phyloP scores from a whole-genome alignment of 2,329 filamentous ascomycete genomes.

The Fusarium newnesense region DNA sequence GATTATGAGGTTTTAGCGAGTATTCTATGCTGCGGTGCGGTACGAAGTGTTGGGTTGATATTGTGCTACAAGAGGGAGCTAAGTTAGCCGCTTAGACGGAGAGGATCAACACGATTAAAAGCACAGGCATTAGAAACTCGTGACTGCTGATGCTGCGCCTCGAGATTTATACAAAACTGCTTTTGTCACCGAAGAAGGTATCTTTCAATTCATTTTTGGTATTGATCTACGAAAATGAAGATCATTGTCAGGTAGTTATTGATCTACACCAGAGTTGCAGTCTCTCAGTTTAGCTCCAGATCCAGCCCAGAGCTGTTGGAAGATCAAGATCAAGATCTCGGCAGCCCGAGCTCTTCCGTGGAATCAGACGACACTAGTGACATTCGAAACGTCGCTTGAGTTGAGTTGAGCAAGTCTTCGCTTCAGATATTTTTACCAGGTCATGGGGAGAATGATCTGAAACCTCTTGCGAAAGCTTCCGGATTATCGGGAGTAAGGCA shows the following conservation, averaged over 20 bases:
- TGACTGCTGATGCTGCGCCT: not conserved
- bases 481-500: not conserved
- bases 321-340: constrained; percentile 23
- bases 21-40: not conserved
- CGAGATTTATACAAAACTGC: not conserved
- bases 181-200: not conserved
- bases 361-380: constrained; percentile 19
- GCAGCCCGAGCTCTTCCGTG: constrained; percentile 6
- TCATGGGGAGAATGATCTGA: not conserved
- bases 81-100: not conserved
- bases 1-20: not conserved
- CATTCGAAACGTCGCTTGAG: constrained; percentile 10
- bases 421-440: not conserved
- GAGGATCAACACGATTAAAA: not conserved
- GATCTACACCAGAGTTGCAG: constrained; percentile 12
- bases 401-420: constrained; percentile 5
- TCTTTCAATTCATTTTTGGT: not conserved
- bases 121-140: not conserved
- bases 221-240: constrained; percentile 10
- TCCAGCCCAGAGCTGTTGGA: constrained; percentile 7
- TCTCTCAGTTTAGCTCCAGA: constrained; percentile 20
- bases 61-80: not conserved
- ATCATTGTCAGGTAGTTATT: not conserved
- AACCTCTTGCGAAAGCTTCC: not conserved
- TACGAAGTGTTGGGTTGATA: not conserved